Evolutionary conservation across 495 filamentous ascomycete species (phyloP), one percentile per base, ranked within the genome.

Genomic region (Hypoxylon subgilvum): DNA sequence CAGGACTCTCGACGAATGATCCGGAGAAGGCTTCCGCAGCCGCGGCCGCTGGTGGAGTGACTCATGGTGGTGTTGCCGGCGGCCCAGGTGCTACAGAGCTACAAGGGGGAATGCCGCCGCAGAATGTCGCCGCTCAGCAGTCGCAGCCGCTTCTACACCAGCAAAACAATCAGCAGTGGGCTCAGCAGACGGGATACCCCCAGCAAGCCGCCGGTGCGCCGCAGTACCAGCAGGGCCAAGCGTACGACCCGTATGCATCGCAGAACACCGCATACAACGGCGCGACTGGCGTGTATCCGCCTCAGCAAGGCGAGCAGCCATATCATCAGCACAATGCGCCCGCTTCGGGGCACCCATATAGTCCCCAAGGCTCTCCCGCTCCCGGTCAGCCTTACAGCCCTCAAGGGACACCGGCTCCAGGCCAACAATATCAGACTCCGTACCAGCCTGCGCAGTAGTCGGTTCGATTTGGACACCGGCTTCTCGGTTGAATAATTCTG

Each of bases 21-120:
- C 50, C 55, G 8, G 74, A 79, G 68, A 72, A 76, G 67, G 68
- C 66, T 25, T 56, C 66, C 4, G 72, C 69, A 10, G 43, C 52
- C 31, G 42, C 31, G 31, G 28, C 48, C 59, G 8, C 69, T 66
- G 2, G n/a, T 13, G 40, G 39, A 8, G 25, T 53, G 9, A 47
- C 27, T 7, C 28, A 52, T 18, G 31, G 21, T 3, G 47, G 41
- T 17, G 45, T 42, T 4, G 35, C 44, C 5, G 34, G 32, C 0
- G 30, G 21, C 22, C 52, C 45, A 4, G 45, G 43, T 6, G 62
- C 45, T 18, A 66, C 57, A 10, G 57, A 66, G 36, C 35, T 66
- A 0, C 52, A 66, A 34, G 17, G 30, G 2, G 57, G 51, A 5
- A 72, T 73, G 45, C 58, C 62, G 1, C 53, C 31, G 6, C 69